phyloP scores from a whole-genome alignment of 1,139 yeast species.

The Blastobotrys arbuscula region DNA sequence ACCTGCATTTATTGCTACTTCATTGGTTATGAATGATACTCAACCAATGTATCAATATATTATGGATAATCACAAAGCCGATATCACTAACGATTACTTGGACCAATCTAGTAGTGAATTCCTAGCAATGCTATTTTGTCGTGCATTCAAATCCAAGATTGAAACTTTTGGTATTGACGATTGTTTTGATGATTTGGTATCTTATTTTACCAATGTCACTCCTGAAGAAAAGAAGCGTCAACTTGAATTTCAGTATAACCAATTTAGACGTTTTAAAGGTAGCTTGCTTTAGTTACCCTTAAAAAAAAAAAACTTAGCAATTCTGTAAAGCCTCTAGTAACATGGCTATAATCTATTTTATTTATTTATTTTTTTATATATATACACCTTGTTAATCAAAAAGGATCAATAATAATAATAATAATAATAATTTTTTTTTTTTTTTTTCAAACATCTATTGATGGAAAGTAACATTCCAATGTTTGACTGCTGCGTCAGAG shows the following conservation, averaged over 20 bases:
- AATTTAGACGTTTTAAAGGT: background rate
- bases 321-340: no score
- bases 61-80: background rate
- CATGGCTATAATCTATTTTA: no score
- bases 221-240: background rate
- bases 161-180: background rate
- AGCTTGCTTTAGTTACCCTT: background rate
- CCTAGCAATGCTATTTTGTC: background rate
- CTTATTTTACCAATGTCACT: background rate
- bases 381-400: no score
- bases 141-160: background rate
- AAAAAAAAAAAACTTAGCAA: no score
- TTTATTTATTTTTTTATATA: no score
- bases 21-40: background rate
- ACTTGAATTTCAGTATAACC: background rate
- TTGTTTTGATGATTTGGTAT: background rate
- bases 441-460: background rate
- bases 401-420: background rate
- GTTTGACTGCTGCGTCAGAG: constrained; percentile 71
- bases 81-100: background rate
- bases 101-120: background rate
- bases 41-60: background rate
- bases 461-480: constrained; percentile 46
- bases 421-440: no score
- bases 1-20: background rate